A percentile compares a stretch with the other conserved stretches of the same genome.
Evolutionary conservation across 306 rosid genomes (phyloP).

Genomic region (Medicago lupulina): DNA sequence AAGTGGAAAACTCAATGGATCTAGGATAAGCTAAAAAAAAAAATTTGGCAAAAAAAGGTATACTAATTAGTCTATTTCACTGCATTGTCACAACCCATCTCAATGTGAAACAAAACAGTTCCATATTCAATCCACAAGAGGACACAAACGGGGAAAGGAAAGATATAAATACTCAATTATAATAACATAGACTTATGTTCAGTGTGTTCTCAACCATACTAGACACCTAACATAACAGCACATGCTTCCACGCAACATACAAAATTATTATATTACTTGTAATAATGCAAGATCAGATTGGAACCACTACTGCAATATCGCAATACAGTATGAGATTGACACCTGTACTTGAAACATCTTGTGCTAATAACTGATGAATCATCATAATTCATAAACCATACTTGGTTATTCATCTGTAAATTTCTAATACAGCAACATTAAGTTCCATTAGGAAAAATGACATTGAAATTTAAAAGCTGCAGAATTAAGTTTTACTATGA

Average conservation of each 20-base stretch:
- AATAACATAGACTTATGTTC: background rate
- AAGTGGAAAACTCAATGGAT: background rate
- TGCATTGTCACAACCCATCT: constrained; percentile 22
- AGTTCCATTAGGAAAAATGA: constrained; percentile 24
- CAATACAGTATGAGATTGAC: constrained; percentile 12
- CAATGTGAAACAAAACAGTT: constrained; percentile 8
- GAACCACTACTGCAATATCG: constrained; percentile 9
- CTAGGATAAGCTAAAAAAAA: background rate
- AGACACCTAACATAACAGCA: constrained; percentile 21
- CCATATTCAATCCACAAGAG: constrained; percentile 1
- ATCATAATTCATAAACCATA: constrained; percentile 28
- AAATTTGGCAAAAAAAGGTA: background rate
- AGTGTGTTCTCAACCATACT: constrained; percentile 1
- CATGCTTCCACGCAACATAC: constrained; percentile 7
- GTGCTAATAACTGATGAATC: constrained; percentile 8
- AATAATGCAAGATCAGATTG: constrained; percentile 10
- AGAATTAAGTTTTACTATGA: constrained; percentile 29
- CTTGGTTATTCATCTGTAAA: constrained; percentile 11
- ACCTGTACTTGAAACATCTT: constrained; percentile 12
- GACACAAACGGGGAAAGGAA: background rate
- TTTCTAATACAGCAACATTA: constrained; percentile 6
- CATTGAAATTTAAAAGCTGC: constrained; percentile 8
- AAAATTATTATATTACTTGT: constrained; percentile 19
- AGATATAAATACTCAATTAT: constrained; percentile 23
- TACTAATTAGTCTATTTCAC: background rate